Evolutionary conservation across 176 grass and related monocot species (phyloP), one percentile per base, ranked within the genome.

Genomic region (Rhynchospora pubera): DNA sequence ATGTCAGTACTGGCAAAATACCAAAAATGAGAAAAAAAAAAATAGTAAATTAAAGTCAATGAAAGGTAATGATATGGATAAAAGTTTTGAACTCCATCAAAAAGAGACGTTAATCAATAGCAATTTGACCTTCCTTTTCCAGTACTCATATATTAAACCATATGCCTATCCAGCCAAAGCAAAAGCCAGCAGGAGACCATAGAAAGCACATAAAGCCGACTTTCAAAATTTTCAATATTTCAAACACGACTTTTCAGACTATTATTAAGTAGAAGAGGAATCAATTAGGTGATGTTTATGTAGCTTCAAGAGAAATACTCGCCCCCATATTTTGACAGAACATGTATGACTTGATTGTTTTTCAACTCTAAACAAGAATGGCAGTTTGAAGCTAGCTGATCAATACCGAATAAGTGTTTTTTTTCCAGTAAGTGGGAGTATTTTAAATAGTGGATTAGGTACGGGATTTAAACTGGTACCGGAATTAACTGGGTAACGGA

Each of bases 281-380:
- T 74, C 45, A 52, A 24, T 74, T 50, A 74, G 70, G 21, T 74
- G 70, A 52, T 74, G 70, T 10, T 52, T 51, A 26, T 19, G 45
- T 51, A 74, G 70, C 70, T 74, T 74, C 70, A 52, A 2, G 2
- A 74, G 66, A 46, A 70, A 70, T 70, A 70, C 18, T 70, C 66
- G 66, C 43, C 66, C 42, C 34, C 42, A 5, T 70, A 70, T 19
- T n/a, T 70, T 70, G 66, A 70, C 66, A 68, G 39, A 68, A 44
- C 30, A 39, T 39, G 34, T 44, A 43, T 43, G 28, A 19, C n/a
- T 58, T 58, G 15, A 6, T n/a, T 58, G 56, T 18, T 58, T 58
- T 5, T 58, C 16, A 58, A 15, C 56, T 58, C 18, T 58, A 58
- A 58, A 19, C 56, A 58, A 58, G 56, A 58, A 58, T 58, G n/a